phyloP scores from a whole-genome alignment of 495 filamentous ascomycete genomes.

The Lophiotrema nucula region DNA sequence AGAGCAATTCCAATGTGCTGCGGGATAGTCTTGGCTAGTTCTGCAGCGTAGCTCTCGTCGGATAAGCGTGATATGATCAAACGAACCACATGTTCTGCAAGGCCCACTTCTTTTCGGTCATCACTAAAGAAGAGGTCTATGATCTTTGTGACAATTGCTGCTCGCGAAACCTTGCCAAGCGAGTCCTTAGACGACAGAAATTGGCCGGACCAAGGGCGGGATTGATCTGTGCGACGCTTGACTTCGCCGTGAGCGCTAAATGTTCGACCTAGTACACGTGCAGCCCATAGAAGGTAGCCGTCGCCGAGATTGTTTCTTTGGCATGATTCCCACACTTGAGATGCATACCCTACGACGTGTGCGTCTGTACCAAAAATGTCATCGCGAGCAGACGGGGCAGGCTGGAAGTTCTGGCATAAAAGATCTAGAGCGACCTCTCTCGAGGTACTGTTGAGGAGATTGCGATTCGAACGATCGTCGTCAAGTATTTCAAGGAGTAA shows the following conservation, averaged over 20 bases:
- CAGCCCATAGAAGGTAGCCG: constrained; percentile 80
- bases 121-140: constrained; percentile 64
- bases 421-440: constrained; percentile 69
- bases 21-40: constrained; percentile 30
- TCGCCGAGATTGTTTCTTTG: constrained; percentile 57
- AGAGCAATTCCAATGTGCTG: constrained; percentile 17
- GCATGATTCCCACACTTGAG: constrained; percentile 73
- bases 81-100: constrained; percentile 76
- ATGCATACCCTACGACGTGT: constrained; percentile 57
- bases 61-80: constrained; percentile 61
- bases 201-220: constrained; percentile 37
- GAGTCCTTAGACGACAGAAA: constrained; percentile 1
- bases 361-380: constrained; percentile 64
- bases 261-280: constrained; percentile 75
- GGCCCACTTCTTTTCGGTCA: constrained; percentile 61
- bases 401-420: constrained; percentile 69
- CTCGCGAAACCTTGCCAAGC: constrained; percentile 12
- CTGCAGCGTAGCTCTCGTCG: constrained; percentile 19
- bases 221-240: constrained; percentile 43
- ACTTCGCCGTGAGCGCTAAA: constrained; percentile 68
- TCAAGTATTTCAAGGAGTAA: constrained; percentile 71
- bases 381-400: constrained; percentile 52
- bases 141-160: constrained; percentile 62
- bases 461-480: constrained; percentile 60
- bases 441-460: constrained; percentile 66